These are phyloP conservation scores for Aspergillus japonicus DNA, from an alignment of 2,329 filamentous ascomycete genomes.

Conservation along the genomic window DNA sequence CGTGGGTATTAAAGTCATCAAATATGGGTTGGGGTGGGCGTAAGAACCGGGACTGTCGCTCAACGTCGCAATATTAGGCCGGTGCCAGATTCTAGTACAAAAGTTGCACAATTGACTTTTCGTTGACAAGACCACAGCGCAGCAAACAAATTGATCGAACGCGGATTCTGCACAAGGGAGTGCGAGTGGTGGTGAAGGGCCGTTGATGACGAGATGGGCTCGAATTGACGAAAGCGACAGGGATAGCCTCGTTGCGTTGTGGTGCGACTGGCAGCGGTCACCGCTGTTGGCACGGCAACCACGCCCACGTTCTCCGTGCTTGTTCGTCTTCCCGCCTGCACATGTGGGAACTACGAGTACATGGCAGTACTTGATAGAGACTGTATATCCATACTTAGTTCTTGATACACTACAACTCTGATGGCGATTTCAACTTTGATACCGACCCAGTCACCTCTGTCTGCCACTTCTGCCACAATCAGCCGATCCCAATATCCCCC, in stretches of 20 bases:
- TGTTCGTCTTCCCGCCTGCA: background rate
- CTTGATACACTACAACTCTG: too few relatives aligned
- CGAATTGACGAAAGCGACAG: conserved; percentile 6
- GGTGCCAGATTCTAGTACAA: background rate
- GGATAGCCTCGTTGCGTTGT: conserved; percentile 17
- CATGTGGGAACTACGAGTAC: background rate
- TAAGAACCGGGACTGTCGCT: background rate
- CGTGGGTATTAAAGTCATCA: background rate
- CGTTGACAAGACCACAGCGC: background rate
- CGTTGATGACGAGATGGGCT: background rate
- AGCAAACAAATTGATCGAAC: too few relatives aligned
- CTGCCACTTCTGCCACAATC: background rate
- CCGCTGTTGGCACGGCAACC: conserved; percentile 28
- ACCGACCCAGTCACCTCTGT: background rate
- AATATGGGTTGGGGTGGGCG: background rate
- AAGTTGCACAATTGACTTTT: background rate
- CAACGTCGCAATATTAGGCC: background rate
- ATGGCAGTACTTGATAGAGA: too few relatives aligned
- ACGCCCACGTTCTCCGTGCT: background rate
- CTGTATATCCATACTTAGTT: too few relatives aligned
- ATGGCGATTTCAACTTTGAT: too few relatives aligned
- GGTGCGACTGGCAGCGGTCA: conserved; percentile 18
- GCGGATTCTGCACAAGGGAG: background rate
- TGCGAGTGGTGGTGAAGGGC: background rate
- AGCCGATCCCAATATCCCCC: too few relatives aligned